A percentile compares a stretch with the other conserved stretches of the same genome.
phyloP scores from a whole-genome alignment of 78 protist species.

The Planoprotostelium fungivorum region DNA sequence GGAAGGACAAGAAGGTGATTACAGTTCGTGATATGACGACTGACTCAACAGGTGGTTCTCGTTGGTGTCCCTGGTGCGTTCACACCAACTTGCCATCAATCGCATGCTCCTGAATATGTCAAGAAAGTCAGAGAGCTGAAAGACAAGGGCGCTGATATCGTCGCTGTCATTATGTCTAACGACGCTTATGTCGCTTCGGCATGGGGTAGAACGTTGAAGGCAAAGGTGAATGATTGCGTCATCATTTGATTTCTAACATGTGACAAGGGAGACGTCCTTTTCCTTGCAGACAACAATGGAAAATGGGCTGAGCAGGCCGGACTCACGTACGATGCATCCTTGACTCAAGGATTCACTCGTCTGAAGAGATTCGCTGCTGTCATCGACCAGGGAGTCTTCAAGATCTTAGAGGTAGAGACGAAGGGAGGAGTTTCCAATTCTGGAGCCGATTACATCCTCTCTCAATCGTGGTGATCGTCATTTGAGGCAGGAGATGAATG shows the following conservation, averaged over 20 bases:
- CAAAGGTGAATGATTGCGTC: no score
- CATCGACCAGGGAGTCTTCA: neutral
- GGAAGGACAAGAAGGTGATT: neutral
- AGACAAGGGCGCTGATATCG: neutral
- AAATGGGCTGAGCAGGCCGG: no score
- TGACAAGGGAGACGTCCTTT: no score
- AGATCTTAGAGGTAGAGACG: neutral
- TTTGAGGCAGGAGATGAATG: no score
- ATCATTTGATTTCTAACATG: no score
- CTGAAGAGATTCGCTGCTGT: neutral
- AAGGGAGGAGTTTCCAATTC: neutral
- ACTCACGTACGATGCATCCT: no score
- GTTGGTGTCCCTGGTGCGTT: neutral
- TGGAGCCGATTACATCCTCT: neutral
- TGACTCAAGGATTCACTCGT: neutral
- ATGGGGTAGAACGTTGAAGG: neutral
- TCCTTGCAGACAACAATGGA: no score
- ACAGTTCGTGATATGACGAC: neutral
- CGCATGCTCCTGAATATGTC: neutral
- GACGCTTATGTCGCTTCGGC: neutral
- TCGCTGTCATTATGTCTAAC: neutral
- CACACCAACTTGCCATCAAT: neutral
- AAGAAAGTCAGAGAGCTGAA: neutral
- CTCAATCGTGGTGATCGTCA: neutral
- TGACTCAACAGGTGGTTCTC: neutral